These are phyloP conservation scores for Ettlia oleoabundans DNA, from an alignment of 139 green algal species.

Conservation along the genomic window DNA sequence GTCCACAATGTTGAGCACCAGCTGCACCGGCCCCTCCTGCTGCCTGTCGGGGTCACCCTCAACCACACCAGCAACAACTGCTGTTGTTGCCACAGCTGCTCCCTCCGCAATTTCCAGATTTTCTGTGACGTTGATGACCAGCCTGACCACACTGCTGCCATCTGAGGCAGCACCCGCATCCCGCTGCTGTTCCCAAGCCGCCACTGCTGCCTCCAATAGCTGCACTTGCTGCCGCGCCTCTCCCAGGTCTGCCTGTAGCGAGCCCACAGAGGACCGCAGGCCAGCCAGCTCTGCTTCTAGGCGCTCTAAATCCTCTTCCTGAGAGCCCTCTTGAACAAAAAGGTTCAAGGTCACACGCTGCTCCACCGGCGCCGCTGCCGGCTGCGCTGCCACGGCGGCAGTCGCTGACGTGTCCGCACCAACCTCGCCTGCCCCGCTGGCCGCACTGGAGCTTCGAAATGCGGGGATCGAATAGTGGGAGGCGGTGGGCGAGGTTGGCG, in stretches of 20 bases:
- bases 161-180: too few species aligned
- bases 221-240: not conserved
- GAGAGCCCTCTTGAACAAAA: not conserved
- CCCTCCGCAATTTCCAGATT: not conserved
- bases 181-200: too few species aligned
- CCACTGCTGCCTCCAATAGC: too few species aligned
- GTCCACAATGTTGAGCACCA: constrained; percentile 22
- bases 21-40: not conserved
- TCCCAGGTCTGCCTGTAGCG: not conserved
- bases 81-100: not conserved
- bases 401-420: too few species aligned
- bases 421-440: not conserved
- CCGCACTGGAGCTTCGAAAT: not conserved
- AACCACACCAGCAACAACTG: not conserved
- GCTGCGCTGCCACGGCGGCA: not conserved
- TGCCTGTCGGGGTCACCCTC: not conserved
- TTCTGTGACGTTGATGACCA: too few species aligned
- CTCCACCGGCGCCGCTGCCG: not conserved
- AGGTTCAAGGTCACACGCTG: constrained; percentile 6
- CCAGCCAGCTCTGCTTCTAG: not conserved
- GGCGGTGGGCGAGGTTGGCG: not conserved
- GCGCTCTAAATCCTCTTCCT: not conserved
- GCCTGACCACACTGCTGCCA: too few species aligned
- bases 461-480: constrained; percentile 15
- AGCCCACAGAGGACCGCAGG: not conserved